Base-by-base conservation (phyloP, 2,329 filamentous ascomycete genomes). In the Calonectria multiphialidica region DNA sequence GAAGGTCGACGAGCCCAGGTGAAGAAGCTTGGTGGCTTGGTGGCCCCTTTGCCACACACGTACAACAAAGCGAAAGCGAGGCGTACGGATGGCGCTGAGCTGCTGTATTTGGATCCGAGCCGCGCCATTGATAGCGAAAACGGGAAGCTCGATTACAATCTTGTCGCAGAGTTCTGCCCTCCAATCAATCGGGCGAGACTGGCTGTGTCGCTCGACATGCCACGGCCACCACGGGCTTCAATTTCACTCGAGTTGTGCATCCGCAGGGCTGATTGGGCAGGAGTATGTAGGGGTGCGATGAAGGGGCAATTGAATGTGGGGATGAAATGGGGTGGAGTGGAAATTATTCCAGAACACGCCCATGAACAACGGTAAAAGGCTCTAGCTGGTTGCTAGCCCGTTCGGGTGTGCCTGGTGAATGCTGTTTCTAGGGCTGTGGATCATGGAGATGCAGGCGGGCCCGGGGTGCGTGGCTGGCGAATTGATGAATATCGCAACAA, bases 231-330 rank as follows among this genome's bases (percentile, higher is more conserved):
- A 59, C 21, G 37, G 21, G 63, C 50, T 44, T 71, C 70, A 75
- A 78, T 76, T 77, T 75, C 42, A 62, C 64, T 71, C 40, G 21
- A 63, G 47, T 49, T 55, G 53, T 50, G 73, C 74, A 74, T 66
- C 70, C 76, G 71, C 76, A 77, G 72, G 76, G 76, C 77, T 77
- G 77, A 79, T 79, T 79, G 77, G 77, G 71, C 72, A 72, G 75
- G 72, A 72, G 75, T 75, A 72, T 74, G 77, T 75, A 70, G 66
- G 66, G 66, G 70, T 68, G 37, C 63, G 61, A 73, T 61, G 72
- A 74, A 66, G 77, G 68, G 75, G 74, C 57, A 63, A 72, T 68
- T 49, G 50, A 55, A 28, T 74, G 77, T 78, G 77, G 77, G 68
- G 76, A 74, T 70, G 50, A 68, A 50, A 63, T 55, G 66, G 33